phyloP scores from a whole-genome alignment of 352 stramenopile genomes.

The Phytophthora idaei region DNA sequence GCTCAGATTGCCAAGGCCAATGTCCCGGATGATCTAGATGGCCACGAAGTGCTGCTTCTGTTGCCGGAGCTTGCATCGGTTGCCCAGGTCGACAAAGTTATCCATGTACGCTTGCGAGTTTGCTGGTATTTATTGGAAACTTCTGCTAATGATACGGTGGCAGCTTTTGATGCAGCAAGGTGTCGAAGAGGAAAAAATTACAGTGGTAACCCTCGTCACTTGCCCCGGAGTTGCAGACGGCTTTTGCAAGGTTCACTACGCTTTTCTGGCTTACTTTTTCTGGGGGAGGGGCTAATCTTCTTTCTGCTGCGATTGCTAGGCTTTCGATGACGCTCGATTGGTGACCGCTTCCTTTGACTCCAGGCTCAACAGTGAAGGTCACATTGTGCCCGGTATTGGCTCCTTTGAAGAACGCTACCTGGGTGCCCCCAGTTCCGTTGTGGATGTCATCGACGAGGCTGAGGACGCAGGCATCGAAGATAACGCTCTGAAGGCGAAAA shows the following conservation, averaged over 20 bases:
- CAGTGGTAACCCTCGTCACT: conserved; percentile 80
- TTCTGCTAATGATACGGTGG: conserved; percentile 6
- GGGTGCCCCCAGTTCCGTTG: conserved; percentile 38
- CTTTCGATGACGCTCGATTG: conserved; percentile 73
- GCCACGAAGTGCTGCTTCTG: conserved; percentile 70
- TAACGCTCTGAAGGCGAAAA: conserved; percentile 48
- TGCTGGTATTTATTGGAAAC: not conserved
- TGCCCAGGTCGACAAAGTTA: conserved; percentile 71
- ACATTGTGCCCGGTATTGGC: conserved; percentile 77
- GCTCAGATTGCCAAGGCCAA: conserved; percentile 48
- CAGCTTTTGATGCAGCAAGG: conserved; percentile 76
- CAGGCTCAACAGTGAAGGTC: conserved; percentile 55
- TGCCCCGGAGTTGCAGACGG: conserved; percentile 77
- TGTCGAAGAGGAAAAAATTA: conserved; percentile 80
- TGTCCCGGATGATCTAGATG: conserved; percentile 71
- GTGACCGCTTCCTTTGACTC: conserved; percentile 82
- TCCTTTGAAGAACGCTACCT: conserved; percentile 80
- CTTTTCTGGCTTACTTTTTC: not conserved
- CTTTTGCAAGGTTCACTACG: conserved; percentile 69
- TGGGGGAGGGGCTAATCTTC: not conserved
- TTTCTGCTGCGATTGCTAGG: conserved; percentile 23
- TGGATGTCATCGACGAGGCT: conserved; percentile 43
- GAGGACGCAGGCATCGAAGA: conserved; percentile 33
- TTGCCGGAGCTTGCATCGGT: conserved; percentile 68
- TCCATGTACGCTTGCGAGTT: conserved; percentile 54